These are phyloP conservation scores for Datura wrightii DNA, from an alignment of 257 asterid genomes.

Conservation along the genomic window DNA sequence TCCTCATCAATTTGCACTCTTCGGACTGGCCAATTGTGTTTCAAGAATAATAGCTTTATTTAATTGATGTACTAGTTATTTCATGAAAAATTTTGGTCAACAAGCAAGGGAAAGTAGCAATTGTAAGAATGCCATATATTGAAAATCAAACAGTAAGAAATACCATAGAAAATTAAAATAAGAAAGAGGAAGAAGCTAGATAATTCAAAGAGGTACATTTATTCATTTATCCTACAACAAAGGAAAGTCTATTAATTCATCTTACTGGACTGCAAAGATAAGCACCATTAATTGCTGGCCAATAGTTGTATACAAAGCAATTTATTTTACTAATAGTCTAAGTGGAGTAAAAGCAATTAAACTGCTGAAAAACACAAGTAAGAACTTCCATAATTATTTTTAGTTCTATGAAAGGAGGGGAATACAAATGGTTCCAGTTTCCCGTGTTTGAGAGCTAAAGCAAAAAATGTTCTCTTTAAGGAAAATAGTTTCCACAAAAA, in stretches of 20 bases:
- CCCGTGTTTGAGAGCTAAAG: background rate
- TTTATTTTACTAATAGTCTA: background rate
- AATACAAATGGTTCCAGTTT: conserved; percentile 18
- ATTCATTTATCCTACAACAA: background rate
- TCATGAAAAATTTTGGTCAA: background rate
- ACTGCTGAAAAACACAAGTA: background rate
- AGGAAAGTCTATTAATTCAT: background rate
- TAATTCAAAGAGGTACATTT: background rate
- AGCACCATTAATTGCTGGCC: conserved; percentile 4
- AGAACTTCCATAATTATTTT: background rate
- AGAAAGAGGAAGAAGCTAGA: background rate
- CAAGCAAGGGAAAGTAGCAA: background rate
- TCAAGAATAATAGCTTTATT: background rate
- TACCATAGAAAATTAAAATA: conserved; percentile 15
- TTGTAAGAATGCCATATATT: background rate
- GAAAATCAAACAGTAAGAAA: background rate
- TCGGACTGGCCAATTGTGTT: background rate
- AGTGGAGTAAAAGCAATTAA: background rate
- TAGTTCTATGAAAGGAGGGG: conserved; percentile 6
- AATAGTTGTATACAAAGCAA: background rate
- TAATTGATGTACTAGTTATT: background rate
- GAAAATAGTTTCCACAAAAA: background rate
- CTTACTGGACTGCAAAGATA: background rate
- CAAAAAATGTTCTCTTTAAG: background rate
- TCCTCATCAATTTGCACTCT: background rate